phyloP scores from a whole-genome alignment of 345 rosid species.

The Hypericum perforatum region DNA sequence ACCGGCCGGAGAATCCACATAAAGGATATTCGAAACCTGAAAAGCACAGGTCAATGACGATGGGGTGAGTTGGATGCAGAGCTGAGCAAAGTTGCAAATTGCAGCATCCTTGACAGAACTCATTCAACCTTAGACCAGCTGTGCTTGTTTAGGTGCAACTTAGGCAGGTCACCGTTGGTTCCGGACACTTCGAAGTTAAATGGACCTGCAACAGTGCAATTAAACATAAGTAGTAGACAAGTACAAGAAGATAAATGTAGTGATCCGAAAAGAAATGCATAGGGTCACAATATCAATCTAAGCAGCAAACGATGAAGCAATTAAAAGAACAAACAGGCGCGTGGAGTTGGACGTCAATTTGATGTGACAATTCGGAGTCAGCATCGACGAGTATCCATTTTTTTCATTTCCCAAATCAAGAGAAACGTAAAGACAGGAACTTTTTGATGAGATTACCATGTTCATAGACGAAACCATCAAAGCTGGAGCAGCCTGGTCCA shows the following conservation, averaged over 20 bases:
- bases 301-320: no score
- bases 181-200: conserved; percentile 33
- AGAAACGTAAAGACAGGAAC: no score
- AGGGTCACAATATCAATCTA: no score
- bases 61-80: not conserved
- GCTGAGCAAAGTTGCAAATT: no score
- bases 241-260: no score
- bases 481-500: conserved; percentile 47
- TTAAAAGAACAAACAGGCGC: no score
- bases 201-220: conserved; percentile 26
- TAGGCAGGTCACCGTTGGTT: conserved; percentile 23
- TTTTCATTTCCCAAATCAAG: no score
- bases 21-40: conserved; percentile 3
- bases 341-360: no score
- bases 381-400: no score
- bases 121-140: conserved; percentile 40
- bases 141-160: conserved; percentile 36
- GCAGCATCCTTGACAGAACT: not conserved
- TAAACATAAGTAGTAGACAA: not conserved
- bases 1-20: not conserved
- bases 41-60: not conserved
- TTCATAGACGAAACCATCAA: conserved; percentile 37
- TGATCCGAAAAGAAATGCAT: no score
- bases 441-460: conserved; percentile 29
- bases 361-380: no score